Conservation (phyloP, 495 filamentous ascomycete genomes). For the Aspergillus carlsbadensis region DNA sequence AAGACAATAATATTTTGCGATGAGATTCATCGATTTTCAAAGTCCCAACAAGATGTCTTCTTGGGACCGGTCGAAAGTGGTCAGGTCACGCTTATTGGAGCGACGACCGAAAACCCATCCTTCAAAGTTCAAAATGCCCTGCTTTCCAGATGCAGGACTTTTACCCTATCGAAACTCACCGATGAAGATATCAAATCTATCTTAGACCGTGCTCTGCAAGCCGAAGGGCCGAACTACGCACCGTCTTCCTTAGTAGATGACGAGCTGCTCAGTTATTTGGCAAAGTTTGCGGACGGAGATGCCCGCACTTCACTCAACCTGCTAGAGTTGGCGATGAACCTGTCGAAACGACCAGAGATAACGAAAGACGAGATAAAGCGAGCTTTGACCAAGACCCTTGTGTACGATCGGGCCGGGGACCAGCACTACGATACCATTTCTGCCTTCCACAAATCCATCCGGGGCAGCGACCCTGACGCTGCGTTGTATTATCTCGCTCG, state of each 20-base stretch:
- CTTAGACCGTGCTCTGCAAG: slow-evolving; percentile 66
- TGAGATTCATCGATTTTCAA: slow-evolving; percentile 93
- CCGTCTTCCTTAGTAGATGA: slow-evolving; percentile 67
- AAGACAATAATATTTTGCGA: slow-evolving; percentile 98
- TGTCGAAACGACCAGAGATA: slow-evolving; percentile 51
- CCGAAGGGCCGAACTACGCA: slow-evolving; percentile 56
- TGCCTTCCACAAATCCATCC: slow-evolving; percentile 93
- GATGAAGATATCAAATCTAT: slow-evolving; percentile 71
- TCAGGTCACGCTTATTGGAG: slow-evolving; percentile 87
- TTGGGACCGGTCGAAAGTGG: slow-evolving; percentile 90
- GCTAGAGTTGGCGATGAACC: slow-evolving; percentile 76
- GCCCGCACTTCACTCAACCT: slow-evolving; percentile 91
- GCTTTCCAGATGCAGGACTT: slow-evolving; percentile 85
- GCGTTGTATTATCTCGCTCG: slow-evolving; percentile 90
- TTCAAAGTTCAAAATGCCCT: slow-evolving; percentile 92
- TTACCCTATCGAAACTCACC: slow-evolving; percentile 74
- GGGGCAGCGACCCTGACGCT: slow-evolving; percentile 82
- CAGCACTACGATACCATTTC: slow-evolving; percentile 95
- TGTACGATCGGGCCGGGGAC: slow-evolving; percentile 93
- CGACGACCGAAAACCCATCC: slow-evolving; percentile 94
- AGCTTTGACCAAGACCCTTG: slow-evolving; percentile 81
- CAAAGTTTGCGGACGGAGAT: slow-evolving; percentile 86
- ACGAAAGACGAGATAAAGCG: slow-evolving; percentile 70
- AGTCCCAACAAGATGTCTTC: slow-evolving; percentile 93
- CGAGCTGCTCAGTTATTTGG: slow-evolving; percentile 75